phyloP scores from a whole-genome alignment of 192 early-diverging fungal genomes.

The Funneliformis geosporum region DNA sequence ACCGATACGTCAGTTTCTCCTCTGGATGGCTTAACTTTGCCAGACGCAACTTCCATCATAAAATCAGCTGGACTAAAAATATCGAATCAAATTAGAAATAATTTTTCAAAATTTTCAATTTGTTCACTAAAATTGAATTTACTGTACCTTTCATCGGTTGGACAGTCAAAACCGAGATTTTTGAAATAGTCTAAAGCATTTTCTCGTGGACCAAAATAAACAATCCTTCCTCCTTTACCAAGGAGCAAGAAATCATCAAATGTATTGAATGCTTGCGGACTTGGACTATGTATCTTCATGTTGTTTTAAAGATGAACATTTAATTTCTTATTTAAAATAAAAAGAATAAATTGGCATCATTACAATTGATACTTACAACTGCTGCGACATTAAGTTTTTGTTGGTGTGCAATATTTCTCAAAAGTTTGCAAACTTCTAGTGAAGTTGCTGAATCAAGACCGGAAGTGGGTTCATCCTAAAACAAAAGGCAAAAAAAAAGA shows the following conservation, averaged over 20 bases:
- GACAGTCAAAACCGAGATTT: conserved; percentile 48
- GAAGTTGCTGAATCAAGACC: conserved; percentile 70
- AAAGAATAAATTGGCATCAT: no score
- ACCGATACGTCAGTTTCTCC: conserved; percentile 42
- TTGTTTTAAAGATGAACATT: no score
- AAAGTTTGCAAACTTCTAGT: conserved; percentile 61
- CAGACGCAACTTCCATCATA: conserved; percentile 69
- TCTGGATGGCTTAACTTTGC: conserved; percentile 46
- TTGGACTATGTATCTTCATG: conserved; percentile 61
- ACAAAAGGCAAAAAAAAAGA: not conserved
- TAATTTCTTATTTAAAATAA: no score
- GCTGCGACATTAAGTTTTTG: conserved; percentile 67
- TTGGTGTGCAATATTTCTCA: conserved; percentile 58
- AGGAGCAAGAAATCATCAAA: conserved; percentile 74
- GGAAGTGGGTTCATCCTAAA: conserved; percentile 69
- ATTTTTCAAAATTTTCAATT: not conserved
- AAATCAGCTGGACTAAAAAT: conserved; percentile 54
- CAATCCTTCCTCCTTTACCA: conserved; percentile 67
- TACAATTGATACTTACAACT: conserved; percentile 34
- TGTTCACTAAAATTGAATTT: not conserved
- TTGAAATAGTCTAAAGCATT: conserved; percentile 54
- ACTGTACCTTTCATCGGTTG: conserved; percentile 30
- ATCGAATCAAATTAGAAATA: not conserved
- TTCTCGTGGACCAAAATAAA: conserved; percentile 62
- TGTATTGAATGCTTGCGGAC: conserved; percentile 61